phyloP scores from a whole-genome alignment of 2,329 filamentous ascomycete genomes.

The Apiospora koreana region DNA sequence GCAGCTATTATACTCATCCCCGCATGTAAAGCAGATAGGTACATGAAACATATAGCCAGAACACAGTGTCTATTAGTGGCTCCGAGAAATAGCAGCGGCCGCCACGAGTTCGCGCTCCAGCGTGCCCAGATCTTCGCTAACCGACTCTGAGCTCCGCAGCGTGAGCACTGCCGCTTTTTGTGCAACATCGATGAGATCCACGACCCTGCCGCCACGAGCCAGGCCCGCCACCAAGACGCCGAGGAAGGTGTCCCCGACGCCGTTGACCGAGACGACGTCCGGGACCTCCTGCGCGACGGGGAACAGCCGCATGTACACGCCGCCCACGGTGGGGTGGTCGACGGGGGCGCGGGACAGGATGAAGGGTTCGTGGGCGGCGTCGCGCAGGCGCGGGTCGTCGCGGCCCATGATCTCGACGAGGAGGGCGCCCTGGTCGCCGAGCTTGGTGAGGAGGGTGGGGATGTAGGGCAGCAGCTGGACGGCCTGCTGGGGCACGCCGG shows the following conservation, averaged over 20 bases:
- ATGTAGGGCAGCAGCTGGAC: constrained; percentile 88
- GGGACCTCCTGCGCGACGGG: constrained; percentile 66
- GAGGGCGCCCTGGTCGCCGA: constrained; percentile 75
- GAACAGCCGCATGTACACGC: constrained; percentile 79
- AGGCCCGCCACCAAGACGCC: constrained; percentile 82
- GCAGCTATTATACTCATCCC: background rate
- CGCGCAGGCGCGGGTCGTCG: constrained; percentile 67
- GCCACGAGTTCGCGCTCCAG: constrained; percentile 43
- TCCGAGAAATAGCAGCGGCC: constrained; percentile 13
- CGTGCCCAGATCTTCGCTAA: constrained; percentile 58
- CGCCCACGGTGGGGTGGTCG: constrained; percentile 60
- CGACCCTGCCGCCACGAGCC: constrained; percentile 55
- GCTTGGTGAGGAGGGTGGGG: constrained; percentile 80
- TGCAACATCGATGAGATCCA: constrained; percentile 73
- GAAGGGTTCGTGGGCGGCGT: constrained; percentile 64
- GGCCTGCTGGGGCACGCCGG: constrained; percentile 79
- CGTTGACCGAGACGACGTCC: constrained; percentile 87
- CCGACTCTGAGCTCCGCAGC: constrained; percentile 72
- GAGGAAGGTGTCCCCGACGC: constrained; percentile 89
- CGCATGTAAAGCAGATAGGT: background rate
- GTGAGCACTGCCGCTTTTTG: constrained; percentile 81
- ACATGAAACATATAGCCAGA: background rate
- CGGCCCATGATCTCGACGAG: constrained; percentile 69
- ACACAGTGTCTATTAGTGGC: too few species aligned
- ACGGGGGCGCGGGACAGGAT: constrained; percentile 66